These are phyloP conservation scores for Termitomyces sp. DNA, from an alignment of 768 basidiomycete genomes.

Conservation along the genomic window DNA sequence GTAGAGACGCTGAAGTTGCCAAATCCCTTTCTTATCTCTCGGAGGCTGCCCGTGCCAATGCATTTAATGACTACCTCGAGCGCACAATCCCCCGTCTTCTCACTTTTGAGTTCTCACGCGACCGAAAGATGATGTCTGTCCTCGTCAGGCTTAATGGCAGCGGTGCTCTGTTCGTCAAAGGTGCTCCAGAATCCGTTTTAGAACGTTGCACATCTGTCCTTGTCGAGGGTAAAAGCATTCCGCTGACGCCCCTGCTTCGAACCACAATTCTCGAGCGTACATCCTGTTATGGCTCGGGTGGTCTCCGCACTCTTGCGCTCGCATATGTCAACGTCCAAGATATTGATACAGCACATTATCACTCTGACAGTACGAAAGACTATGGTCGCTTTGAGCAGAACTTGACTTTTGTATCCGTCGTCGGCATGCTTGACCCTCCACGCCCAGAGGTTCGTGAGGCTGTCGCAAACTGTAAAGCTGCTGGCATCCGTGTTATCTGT, in stretches of 20 bases:
- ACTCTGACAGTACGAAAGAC: slow-evolving; percentile 70
- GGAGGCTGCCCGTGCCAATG: slow-evolving; percentile 64
- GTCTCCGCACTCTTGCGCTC: slow-evolving; percentile 87
- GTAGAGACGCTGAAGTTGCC: slow-evolving; percentile 51
- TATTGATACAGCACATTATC: slow-evolving; percentile 76
- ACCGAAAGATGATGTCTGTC: slow-evolving; percentile 99
- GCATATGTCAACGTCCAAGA: slow-evolving; percentile 81
- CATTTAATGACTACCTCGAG: slow-evolving; percentile 83
- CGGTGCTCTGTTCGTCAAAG: slow-evolving; percentile 90
- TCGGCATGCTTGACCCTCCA: slow-evolving; percentile 97
- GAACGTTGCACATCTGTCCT: slow-evolving; percentile 80
- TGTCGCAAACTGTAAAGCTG: slow-evolving; percentile 84
- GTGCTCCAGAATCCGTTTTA: slow-evolving; percentile 92
- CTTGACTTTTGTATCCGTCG: slow-evolving; percentile 90
- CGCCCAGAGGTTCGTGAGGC: slow-evolving; percentile 88
- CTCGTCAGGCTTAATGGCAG: slow-evolving; percentile 64
- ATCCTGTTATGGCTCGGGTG: slow-evolving; percentile 68
- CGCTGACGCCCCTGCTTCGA: slow-evolving; percentile 61
- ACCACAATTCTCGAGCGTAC: slow-evolving; percentile 59
- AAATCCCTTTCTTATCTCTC: slow-evolving; percentile 54
- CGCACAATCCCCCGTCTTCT: slow-evolving; percentile 70
- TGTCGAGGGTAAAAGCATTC: slow-evolving; percentile 57
- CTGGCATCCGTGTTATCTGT: slow-evolving; percentile 93
- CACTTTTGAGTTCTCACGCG: slow-evolving; percentile 97
- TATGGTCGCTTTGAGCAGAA: slow-evolving; percentile 90